These are phyloP conservation scores for Ottelia alismoides DNA, from an alignment of 106 monocot genomes.

Conservation along the genomic window DNA sequence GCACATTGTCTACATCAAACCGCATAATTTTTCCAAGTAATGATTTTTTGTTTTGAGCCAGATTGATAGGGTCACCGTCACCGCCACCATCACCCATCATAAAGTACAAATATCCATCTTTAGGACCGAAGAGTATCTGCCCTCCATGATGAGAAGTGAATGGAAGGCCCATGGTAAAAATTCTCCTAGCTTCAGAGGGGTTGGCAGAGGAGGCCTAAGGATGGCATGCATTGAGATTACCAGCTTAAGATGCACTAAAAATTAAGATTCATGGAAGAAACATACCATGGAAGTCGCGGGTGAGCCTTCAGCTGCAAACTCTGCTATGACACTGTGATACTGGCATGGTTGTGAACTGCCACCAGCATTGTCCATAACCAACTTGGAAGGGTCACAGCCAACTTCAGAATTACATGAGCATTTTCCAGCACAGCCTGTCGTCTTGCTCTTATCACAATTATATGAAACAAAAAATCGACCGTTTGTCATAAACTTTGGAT, in stretches of 20 bases:
- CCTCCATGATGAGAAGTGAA: conserved; percentile 62
- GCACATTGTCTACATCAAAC: conserved; percentile 58
- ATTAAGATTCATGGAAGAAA: conserved; percentile 1
- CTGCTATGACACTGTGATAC: conserved; percentile 71
- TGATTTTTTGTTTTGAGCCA: conserved; percentile 81
- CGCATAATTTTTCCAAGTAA: conserved; percentile 87
- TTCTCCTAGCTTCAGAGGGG: conserved; percentile 71
- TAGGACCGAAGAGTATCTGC: conserved; percentile 85
- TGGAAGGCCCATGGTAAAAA: conserved; percentile 83
- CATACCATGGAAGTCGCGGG: conserved; percentile 41
- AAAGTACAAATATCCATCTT: conserved; percentile 80
- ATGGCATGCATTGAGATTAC: not conserved
- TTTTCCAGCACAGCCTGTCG: conserved; percentile 54
- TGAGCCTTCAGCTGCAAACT: conserved; percentile 52
- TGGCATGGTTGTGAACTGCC: conserved; percentile 72
- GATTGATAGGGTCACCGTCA: conserved; percentile 64
- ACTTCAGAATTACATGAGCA: conserved; percentile 48
- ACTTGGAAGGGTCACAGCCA: conserved; percentile 71
- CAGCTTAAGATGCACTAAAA: not conserved
- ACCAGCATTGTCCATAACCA: conserved; percentile 22
- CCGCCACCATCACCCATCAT: conserved; percentile 89
- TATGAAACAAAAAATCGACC: conserved; percentile 35
- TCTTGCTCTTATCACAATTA: conserved; percentile 5
- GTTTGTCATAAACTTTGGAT: conserved; percentile 71
- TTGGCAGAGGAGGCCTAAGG: conserved; percentile 52